phyloP scores from a whole-genome alignment of 106 monocot genomes.

The Platanthera guangdongensis region DNA sequence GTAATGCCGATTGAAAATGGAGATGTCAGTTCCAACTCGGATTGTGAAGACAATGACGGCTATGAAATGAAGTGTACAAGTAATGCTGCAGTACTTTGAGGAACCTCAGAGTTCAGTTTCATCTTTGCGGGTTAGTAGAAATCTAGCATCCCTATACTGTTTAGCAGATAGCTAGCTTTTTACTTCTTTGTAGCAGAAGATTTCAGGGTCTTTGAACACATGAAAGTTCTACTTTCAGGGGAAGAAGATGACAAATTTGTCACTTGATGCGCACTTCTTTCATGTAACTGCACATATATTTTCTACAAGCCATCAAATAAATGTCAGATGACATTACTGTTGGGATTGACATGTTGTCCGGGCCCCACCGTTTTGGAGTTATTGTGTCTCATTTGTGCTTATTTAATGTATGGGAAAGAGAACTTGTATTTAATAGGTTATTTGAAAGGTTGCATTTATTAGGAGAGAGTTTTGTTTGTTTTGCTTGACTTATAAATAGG shows the following conservation, averaged over 20 bases:
- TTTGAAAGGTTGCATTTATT: too few relatives aligned
- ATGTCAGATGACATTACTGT: neutral
- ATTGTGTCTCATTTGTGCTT: too few relatives aligned
- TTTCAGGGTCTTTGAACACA: neutral
- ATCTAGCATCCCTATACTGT: neutral
- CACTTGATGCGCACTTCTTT: neutral
- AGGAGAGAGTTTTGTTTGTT: too few relatives aligned
- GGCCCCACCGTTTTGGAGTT: too few relatives aligned
- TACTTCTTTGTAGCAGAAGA: neutral
- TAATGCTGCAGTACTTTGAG: neutral
- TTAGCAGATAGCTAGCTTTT: neutral
- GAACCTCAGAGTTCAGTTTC: neutral
- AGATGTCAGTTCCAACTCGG: slow-evolving; percentile 38
- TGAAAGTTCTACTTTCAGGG: neutral
- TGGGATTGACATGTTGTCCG: too few relatives aligned
- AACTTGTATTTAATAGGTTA: too few relatives aligned
- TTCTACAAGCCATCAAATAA: neutral
- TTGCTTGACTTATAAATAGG: too few relatives aligned
- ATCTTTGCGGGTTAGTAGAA: neutral
- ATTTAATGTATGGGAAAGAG: too few relatives aligned
- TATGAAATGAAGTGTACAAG: slow-evolving; percentile 7
- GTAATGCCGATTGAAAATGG: slow-evolving; percentile 41
- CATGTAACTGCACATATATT: neutral
- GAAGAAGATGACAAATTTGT: neutral
- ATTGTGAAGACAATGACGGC: slow-evolving; percentile 21